phyloP scores from a whole-genome alignment of 306 rosid genomes.

The Prunus mongolica region DNA sequence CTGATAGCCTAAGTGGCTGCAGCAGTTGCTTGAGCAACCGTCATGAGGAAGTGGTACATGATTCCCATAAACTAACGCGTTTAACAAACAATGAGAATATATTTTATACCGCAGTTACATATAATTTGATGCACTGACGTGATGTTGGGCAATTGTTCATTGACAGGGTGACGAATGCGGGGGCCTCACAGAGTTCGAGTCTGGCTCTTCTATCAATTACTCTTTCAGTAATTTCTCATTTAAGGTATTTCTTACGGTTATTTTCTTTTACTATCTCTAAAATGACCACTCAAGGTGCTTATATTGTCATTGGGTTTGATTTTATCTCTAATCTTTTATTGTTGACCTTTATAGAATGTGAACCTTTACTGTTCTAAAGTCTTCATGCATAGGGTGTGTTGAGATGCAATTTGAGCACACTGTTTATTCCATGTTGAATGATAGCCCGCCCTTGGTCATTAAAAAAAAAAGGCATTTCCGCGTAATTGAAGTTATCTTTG shows the following conservation, averaged over 20 bases:
- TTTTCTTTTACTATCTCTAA: conserved; percentile 1
- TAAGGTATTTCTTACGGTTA: conserved; percentile 51
- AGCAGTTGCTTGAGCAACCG: conserved; percentile 85
- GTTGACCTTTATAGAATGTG: neutral
- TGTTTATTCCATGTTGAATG: neutral
- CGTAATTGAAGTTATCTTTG: neutral
- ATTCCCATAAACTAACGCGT: conserved; percentile 10
- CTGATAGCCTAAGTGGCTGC: conserved; percentile 91
- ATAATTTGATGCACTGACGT: conserved; percentile 28
- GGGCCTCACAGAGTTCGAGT: conserved; percentile 90
- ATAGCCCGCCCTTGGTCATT: neutral
- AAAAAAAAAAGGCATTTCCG: neutral
- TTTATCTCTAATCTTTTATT: neutral
- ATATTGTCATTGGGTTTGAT: neutral
- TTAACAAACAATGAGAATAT: neutral
- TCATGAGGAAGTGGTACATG: conserved; percentile 91
- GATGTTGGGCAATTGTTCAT: conserved; percentile 24
- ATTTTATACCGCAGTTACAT: neutral
- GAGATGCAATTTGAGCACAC: neutral
- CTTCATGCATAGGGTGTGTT: neutral
- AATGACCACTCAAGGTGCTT: neutral
- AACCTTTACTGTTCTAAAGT: neutral
- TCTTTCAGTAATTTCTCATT: conserved; percentile 98
- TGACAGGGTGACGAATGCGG: conserved; percentile 86
- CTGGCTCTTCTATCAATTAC: conserved; percentile 76